phyloP scores from a whole-genome alignment of 805 yeast genomes.

The Barnettozyma botsteinii region DNA sequence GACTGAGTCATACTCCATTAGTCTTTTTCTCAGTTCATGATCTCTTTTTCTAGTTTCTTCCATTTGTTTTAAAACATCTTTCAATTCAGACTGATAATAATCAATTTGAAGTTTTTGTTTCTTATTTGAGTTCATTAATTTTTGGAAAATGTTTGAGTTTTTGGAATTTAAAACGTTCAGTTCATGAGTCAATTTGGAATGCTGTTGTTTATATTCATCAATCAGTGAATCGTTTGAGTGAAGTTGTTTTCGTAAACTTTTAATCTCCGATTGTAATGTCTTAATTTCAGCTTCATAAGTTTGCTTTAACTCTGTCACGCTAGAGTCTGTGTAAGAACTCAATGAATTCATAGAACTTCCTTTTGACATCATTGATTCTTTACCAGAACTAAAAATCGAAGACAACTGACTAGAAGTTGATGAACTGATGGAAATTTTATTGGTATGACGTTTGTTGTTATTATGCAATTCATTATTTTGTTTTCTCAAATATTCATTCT shows the following conservation, averaged over 20 bases:
- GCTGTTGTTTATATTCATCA: neutral
- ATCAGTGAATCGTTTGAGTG: neutral
- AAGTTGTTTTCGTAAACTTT: conserved; percentile 1
- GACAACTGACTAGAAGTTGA: conserved; percentile 5
- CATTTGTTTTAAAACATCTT: conserved; percentile 12
- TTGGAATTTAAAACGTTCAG: neutral
- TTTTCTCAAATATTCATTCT: conserved; percentile 15
- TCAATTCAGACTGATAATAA: conserved; percentile 14
- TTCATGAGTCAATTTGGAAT: conserved; percentile 1
- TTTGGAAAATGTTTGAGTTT: conserved; percentile 6
- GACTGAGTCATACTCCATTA: conserved; percentile 11
- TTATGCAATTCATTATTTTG: conserved; percentile 14
- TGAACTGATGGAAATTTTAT: conserved; percentile 5
- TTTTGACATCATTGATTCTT: conserved; percentile 12
- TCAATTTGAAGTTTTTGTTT: conserved; percentile 11
- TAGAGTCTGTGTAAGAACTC: conserved; percentile 6
- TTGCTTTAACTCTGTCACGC: conserved; percentile 5
- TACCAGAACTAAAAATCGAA: conserved; percentile 6
- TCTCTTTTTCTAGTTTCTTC: conserved; percentile 17
- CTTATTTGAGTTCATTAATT: conserved; percentile 7
- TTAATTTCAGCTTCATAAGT: conserved; percentile 13
- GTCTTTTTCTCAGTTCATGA: conserved; percentile 17
- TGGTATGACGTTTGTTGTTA: neutral
- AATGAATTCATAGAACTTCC: conserved; percentile 19
- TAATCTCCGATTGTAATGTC: conserved; percentile 7